A percentile compares a stretch with the other conserved stretches of the same genome.
These are phyloP conservation scores for Trypanosoma brucei DNA, from an alignment of 208 protist genomes.

Conservation along the genomic window DNA sequence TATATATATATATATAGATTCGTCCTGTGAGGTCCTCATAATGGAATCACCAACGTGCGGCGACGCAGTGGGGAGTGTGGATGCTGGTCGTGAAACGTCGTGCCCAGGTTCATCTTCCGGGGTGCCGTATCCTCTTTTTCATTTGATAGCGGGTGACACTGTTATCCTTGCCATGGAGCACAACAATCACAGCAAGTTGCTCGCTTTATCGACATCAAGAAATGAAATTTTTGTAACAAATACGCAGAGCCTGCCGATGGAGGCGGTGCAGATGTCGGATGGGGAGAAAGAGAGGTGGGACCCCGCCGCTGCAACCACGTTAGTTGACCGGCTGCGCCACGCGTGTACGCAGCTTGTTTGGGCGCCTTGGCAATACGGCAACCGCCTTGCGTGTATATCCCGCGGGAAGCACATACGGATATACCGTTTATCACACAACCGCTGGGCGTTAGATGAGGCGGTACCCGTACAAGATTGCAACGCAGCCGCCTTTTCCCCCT, in stretches of 20 bases:
- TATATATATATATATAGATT: no score
- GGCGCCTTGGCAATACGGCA: slow-evolving; percentile 84
- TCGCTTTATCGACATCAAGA: slow-evolving; percentile 68
- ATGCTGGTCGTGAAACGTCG: no score
- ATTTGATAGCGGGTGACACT: slow-evolving; percentile 65
- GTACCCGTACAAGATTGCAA: slow-evolving; percentile 45
- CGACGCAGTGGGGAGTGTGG: no score
- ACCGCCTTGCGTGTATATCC: slow-evolving; percentile 61
- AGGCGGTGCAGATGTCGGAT: slow-evolving; percentile 27
- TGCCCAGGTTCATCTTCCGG: background rate
- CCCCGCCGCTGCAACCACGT: slow-evolving; percentile 34
- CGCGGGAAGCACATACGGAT: slow-evolving; percentile 50
- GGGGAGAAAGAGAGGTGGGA: slow-evolving; percentile 59
- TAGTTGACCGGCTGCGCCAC: slow-evolving; percentile 54
- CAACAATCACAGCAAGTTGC: slow-evolving; percentile 77
- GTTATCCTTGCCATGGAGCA: slow-evolving; percentile 84
- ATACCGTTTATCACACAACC: slow-evolving; percentile 75
- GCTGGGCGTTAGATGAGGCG: slow-evolving; percentile 63
- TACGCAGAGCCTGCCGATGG: slow-evolving; percentile 57
- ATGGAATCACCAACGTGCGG: no score
- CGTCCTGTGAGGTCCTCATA: no score
- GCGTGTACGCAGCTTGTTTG: slow-evolving; percentile 65
- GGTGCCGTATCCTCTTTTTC: slow-evolving; percentile 72
- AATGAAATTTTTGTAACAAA: slow-evolving; percentile 70
- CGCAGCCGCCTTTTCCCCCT: slow-evolving; percentile 52